Evolutionary conservation across 768 basidiomycete species (phyloP).

Genomic region (Russula sp.): DNA sequence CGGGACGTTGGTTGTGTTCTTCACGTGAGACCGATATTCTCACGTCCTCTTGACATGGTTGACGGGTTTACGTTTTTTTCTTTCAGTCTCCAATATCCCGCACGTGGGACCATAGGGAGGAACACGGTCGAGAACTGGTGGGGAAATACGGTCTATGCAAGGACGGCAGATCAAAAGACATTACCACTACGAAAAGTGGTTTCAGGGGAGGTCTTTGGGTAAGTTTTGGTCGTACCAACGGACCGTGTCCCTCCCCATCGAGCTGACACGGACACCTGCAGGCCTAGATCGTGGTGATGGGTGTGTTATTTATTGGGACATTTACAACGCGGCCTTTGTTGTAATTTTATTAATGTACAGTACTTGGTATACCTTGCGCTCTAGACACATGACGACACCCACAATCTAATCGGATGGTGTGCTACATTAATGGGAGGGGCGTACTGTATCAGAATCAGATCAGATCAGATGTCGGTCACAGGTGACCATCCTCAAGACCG

Average conservation of each 20-base stretch:
- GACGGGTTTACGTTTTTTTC: neutral
- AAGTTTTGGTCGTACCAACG: neutral
- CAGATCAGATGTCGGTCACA: too few species aligned
- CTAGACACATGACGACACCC: neutral
- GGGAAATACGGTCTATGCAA: constrained; percentile 24
- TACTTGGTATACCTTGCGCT: constrained; percentile 1
- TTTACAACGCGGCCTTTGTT: constrained; percentile 6
- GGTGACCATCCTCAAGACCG: too few species aligned
- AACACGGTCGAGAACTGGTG: constrained; percentile 21
- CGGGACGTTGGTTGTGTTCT: constrained; percentile 62
- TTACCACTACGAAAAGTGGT: constrained; percentile 17
- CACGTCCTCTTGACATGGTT: neutral
- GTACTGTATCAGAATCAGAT: too few species aligned
- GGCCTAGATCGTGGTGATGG: constrained; percentile 20
- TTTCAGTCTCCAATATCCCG: constrained; percentile 21
- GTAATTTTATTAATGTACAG: constrained; percentile 16
- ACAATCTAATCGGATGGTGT: constrained; percentile 2
- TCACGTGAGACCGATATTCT: constrained; percentile 41
- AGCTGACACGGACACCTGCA: neutral
- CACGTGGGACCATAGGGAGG: constrained; percentile 14
- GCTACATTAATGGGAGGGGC: neutral
- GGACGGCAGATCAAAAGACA: constrained; percentile 19
- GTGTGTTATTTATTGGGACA: constrained; percentile 7
- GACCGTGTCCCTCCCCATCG: neutral
- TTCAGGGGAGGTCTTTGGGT: constrained; percentile 23